These are phyloP conservation scores for Wickerhamiella infanticola DNA, from an alignment of 1,139 yeast species.

Conservation along the genomic window DNA sequence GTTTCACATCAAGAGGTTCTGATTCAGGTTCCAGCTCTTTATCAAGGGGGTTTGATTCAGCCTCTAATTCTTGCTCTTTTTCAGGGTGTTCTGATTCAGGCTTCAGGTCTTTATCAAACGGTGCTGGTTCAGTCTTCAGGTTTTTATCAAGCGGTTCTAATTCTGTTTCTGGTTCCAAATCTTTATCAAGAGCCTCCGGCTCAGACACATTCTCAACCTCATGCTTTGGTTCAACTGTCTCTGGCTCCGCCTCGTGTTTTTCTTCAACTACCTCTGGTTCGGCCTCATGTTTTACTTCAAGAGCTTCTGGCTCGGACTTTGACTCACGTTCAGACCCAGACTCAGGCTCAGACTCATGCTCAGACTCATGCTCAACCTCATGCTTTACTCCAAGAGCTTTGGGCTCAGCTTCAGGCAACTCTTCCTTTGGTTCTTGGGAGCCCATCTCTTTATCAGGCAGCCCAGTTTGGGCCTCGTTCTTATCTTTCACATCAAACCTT, in stretches of 20 bases:
- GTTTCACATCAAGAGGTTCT: no score
- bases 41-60: no score
- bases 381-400: neutral
- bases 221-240: neutral
- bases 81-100: no score
- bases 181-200: neutral
- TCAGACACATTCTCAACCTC: neutral
- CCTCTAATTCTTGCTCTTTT: no score
- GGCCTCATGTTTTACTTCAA: neutral
- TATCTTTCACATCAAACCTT: neutral
- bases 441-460: conserved; percentile 1
- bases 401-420: neutral
- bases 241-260: neutral
- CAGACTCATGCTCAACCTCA: conserved; percentile 1
- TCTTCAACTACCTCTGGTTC: neutral
- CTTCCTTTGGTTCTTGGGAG: neutral
- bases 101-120: no score
- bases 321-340: neutral
- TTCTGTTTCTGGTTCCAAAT: neutral
- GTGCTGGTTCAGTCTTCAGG: neutral
- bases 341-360: neutral
- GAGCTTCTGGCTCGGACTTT: neutral
- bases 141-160: neutral
- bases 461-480: neutral
- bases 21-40: no score